These are phyloP conservation scores for Neonothopanus nambi DNA, from an alignment of 1,284 basidiomycete genomes.

Conservation along the genomic window DNA sequence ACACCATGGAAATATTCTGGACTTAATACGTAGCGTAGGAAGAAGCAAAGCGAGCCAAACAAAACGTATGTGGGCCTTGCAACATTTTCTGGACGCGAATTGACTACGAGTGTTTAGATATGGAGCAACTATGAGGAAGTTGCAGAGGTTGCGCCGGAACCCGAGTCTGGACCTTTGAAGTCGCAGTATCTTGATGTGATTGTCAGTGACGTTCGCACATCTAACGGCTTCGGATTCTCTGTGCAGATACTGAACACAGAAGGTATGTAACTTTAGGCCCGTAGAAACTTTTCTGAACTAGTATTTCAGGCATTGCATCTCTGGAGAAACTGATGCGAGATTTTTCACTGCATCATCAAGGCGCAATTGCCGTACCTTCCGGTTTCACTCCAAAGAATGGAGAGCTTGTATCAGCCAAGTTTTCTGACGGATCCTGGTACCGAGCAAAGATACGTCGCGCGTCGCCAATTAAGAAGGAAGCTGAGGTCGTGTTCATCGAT, in stretches of 20 bases:
- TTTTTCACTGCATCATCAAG: slow-evolving; percentile 83
- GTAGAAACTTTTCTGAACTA: slow-evolving; percentile 1
- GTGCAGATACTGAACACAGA: slow-evolving; percentile 90
- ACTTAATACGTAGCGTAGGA: slow-evolving; percentile 43
- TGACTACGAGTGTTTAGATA: slow-evolving; percentile 52
- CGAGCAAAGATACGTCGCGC: slow-evolving; percentile 84
- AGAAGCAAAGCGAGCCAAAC: slow-evolving; percentile 75
- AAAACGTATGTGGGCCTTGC: slow-evolving; percentile 57
- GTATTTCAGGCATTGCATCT: slow-evolving; percentile 70
- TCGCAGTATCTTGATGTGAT: slow-evolving; percentile 90
- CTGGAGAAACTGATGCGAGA: slow-evolving; percentile 94
- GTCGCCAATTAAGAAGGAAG: slow-evolving; percentile 84
- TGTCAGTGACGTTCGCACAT: slow-evolving; percentile 84
- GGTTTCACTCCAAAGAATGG: slow-evolving; percentile 80
- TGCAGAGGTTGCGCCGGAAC: slow-evolving; percentile 43
- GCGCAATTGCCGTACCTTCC: slow-evolving; percentile 54
- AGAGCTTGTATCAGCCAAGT: slow-evolving; percentile 89
- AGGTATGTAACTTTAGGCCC: slow-evolving; percentile 48
- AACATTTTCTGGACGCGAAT: neutral
- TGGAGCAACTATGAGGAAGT: slow-evolving; percentile 79
- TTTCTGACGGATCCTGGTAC: slow-evolving; percentile 92
- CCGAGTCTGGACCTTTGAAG: slow-evolving; percentile 60
- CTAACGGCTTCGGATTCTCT: slow-evolving; percentile 82
- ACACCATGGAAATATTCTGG: slow-evolving; percentile 7
- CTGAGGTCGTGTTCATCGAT: slow-evolving; percentile 85